phyloP scores from a whole-genome alignment of 257 asterid genomes.

The Ophiorrhiza pumila region DNA sequence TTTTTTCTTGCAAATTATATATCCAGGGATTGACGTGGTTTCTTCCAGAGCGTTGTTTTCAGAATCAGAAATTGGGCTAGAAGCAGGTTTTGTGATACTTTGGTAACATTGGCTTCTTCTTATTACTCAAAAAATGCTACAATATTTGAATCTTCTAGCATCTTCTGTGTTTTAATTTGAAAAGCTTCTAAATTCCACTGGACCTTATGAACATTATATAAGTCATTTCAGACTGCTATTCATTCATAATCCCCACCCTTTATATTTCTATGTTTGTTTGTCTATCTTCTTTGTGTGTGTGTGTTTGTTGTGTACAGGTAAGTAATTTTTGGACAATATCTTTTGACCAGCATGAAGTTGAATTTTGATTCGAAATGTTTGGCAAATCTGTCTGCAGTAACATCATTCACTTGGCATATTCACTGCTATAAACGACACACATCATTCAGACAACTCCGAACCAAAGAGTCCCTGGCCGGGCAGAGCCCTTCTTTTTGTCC shows the following conservation, averaged over 20 bases:
- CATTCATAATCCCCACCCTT: background rate
- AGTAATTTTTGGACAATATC: background rate
- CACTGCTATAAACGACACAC: constrained; percentile 73
- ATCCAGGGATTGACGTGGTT: constrained; percentile 96
- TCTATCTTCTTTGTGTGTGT: background rate
- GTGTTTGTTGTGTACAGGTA: too few species aligned
- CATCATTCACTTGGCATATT: constrained; percentile 78
- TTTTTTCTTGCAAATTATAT: constrained; percentile 21
- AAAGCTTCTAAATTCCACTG: background rate
- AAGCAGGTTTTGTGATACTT: constrained; percentile 96
- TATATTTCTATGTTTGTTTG: background rate
- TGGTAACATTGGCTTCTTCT: constrained; percentile 84
- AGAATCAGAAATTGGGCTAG: constrained; percentile 97
- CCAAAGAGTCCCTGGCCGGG: constrained; percentile 28
- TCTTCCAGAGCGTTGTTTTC: constrained; percentile 95
- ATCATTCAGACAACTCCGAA: constrained; percentile 65
- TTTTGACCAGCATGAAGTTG: background rate
- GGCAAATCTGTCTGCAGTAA: constrained; percentile 47
- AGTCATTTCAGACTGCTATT: background rate
- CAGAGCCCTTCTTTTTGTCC: constrained; percentile 65
- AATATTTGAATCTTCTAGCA: background rate
- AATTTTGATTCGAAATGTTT: background rate
- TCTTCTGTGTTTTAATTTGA: background rate
- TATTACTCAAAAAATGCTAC: constrained; percentile 31
- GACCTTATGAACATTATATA: background rate